phyloP scores from a whole-genome alignment of 2,329 filamentous ascomycete species.

The Hyphodiscus sp. region DNA sequence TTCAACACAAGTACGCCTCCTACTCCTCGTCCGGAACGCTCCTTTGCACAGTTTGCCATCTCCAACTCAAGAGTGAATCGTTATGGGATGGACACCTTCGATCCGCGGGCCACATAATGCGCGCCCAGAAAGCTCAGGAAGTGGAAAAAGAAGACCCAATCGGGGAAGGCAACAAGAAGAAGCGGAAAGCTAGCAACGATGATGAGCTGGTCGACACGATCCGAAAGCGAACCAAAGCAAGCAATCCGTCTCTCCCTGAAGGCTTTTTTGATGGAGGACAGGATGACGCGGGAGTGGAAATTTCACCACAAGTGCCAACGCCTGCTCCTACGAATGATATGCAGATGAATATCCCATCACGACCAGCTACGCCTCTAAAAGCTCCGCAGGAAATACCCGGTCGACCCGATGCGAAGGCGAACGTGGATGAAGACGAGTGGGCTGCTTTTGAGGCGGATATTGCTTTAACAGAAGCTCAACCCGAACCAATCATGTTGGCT shows the following conservation, averaged over 20 bases:
- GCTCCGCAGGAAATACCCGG: conserved; percentile 38
- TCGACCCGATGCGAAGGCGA: conserved; percentile 20
- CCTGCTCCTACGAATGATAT: conserved; percentile 43
- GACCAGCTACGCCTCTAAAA: conserved; percentile 51
- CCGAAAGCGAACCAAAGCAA: conserved; percentile 38
- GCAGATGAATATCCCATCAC: conserved; percentile 48
- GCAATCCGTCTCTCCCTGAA: conserved; percentile 28
- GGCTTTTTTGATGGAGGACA: conserved; percentile 28
- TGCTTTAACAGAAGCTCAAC: conserved; percentile 38
- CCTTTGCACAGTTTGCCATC: conserved; percentile 59
- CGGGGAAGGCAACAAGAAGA: conserved; percentile 33
- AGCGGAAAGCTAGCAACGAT: conserved; percentile 41
- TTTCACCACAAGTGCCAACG: conserved; percentile 8
- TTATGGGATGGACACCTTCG: conserved; percentile 60
- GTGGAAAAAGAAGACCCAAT: conserved; percentile 3
- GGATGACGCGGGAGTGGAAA: conserved; percentile 3
- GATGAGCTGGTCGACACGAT: conserved; percentile 35
- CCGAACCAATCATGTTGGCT: conserved; percentile 11
- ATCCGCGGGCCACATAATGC: conserved; percentile 38
- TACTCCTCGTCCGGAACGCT: conserved; percentile 65
- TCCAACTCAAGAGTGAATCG: conserved; percentile 57
- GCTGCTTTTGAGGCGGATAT: conserved; percentile 83
- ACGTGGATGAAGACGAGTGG: conserved; percentile 74
- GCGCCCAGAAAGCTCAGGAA: conserved; percentile 27
- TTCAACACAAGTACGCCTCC: conserved; percentile 61